Percentiles rank a stretch among this genome's conserved stretches.
These are phyloP conservation scores for Aurantiochytrium sp. DNA, from an alignment of 108 stramenopile genomes.

Conservation along the genomic window DNA sequence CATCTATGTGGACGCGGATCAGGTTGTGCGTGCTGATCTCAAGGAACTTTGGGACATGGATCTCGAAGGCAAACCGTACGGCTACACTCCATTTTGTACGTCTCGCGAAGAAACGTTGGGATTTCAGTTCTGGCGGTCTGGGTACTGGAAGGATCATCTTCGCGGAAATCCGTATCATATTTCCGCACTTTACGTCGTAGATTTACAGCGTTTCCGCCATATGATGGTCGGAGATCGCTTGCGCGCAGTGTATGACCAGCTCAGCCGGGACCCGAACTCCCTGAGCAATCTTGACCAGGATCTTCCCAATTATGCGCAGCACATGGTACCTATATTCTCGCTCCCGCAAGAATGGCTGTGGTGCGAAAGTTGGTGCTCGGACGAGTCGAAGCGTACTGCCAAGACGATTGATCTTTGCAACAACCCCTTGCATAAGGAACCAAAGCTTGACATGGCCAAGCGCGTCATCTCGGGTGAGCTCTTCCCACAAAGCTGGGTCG, in stretches of 20 bases:
- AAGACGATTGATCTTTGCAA: slow-evolving; percentile 99
- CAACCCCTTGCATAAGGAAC: slow-evolving; percentile 95
- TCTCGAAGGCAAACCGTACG: slow-evolving; percentile 76
- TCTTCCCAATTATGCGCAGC: slow-evolving; percentile 92
- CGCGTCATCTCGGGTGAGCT: slow-evolving; percentile 83
- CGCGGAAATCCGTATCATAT: slow-evolving; percentile 91
- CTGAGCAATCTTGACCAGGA: slow-evolving; percentile 97
- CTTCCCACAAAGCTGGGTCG: slow-evolving; percentile 91
- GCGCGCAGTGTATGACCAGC: slow-evolving; percentile 78
- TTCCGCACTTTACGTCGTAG: slow-evolving; percentile 95
- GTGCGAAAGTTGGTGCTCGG: slow-evolving; percentile 99
- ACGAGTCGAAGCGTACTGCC: slow-evolving; percentile 80
- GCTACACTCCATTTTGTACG: slow-evolving; percentile 92
- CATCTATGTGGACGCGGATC: slow-evolving; percentile 93
- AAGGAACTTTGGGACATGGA: slow-evolving; percentile 94
- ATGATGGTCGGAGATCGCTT: slow-evolving; percentile 83
- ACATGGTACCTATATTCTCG: slow-evolving; percentile 72
- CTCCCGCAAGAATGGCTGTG: slow-evolving; percentile 98
- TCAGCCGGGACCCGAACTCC: slow-evolving; percentile 87
- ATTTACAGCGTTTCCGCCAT: slow-evolving; percentile 76
- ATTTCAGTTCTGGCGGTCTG: slow-evolving; percentile 84
- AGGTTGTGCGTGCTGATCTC: slow-evolving; percentile 91
- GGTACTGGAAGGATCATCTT: slow-evolving; percentile 89
- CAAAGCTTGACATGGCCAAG: slow-evolving; percentile 97
- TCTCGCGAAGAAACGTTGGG: slow-evolving; percentile 83